A percentile compares a stretch with the other conserved stretches of the same genome.
Conservation (phyloP, 1,139 yeast genomes). For the Groenewaldozyma auringiensis region DNA sequence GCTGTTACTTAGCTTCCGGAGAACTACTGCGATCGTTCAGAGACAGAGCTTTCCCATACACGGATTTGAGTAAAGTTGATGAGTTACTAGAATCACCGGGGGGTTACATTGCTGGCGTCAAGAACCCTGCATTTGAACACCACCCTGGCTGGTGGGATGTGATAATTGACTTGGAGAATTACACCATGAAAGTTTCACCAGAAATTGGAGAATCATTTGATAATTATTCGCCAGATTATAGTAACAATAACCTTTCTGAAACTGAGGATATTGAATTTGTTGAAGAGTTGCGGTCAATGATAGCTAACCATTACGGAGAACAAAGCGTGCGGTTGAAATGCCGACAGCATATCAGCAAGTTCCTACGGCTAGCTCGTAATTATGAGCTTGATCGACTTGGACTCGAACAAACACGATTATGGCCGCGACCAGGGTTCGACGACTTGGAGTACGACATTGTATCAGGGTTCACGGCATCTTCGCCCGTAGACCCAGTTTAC, state of each 20-base stretch:
- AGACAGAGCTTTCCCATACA: slow-evolving; percentile 47
- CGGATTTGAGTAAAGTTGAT: slow-evolving; percentile 55
- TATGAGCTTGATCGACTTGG: slow-evolving; percentile 29
- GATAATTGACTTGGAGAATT: slow-evolving; percentile 46
- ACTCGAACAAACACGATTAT: slow-evolving; percentile 21
- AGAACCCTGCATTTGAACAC: slow-evolving; percentile 55
- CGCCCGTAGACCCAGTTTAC: slow-evolving; percentile 25
- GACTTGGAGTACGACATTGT: slow-evolving; percentile 19
- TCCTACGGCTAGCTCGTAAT: slow-evolving; percentile 29
- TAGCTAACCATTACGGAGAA: slow-evolving; percentile 30
- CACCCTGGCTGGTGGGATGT: slow-evolving; percentile 57
- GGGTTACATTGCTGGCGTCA: slow-evolving; percentile 53
- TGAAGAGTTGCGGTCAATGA: slow-evolving; percentile 28
- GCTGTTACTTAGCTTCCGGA: slow-evolving; percentile 48
- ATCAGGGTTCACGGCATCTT: slow-evolving; percentile 26
- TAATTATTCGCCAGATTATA: neutral
- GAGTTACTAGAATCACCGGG: slow-evolving; percentile 46
- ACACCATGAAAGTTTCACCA: slow-evolving; percentile 36
- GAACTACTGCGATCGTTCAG: slow-evolving; percentile 49
- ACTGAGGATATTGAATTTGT: slow-evolving; percentile 28
- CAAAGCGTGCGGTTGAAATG: slow-evolving; percentile 28
- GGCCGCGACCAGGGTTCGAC: slow-evolving; percentile 20
- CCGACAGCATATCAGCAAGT: slow-evolving; percentile 26
- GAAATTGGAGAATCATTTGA: slow-evolving; percentile 16
- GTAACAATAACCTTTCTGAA: slow-evolving; percentile 3